Evolutionary conservation across 2,329 filamentous ascomycete genomes (phyloP), one percentile per base, ranked within the genome.

Genomic region (Aspergillus pseudoterreus): DNA sequence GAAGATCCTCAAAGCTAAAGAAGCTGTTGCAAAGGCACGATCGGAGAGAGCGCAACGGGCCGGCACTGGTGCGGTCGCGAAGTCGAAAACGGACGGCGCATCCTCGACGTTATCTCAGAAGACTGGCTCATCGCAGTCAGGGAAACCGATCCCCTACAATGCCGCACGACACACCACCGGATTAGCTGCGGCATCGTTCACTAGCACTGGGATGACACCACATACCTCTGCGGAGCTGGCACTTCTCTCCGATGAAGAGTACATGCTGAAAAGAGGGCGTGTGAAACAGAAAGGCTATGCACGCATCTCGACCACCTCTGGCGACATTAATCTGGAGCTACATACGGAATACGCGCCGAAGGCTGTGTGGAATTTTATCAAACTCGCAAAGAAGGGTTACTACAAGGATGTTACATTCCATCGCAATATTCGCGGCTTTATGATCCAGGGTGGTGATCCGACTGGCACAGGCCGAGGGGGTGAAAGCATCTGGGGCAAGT

Each of bases 371-470:
- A 99, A 99, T 70, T 99, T 99, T 65, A 83, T 95, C 47, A 85
- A 88, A 50, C 77, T 99, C 4, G 84, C 91, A 1, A 88, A 96
- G 65, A 89, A 87, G 59, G 92, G 92, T 1, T 96, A 96, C 72
- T 99, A 97, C 75, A 84, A 83, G 47, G 83, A 82, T 57, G 86
- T 96, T 2, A 71, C 81, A 11, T 99, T 99, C 67, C 94, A 99
- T 71, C 85, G 94, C 56, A 96, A 95, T 68, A 96, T 99, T 62
- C 86, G 86, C 52, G 90, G 88, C 62, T 99, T 99, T 69, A 99
- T 99, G 94, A 89, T 99, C 36, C 94, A 99, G 70, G 92, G 92
- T 41, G 94, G 94, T 35, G 94, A 99, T 67, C 94, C 94, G 0
- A 90, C 90, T 0, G 92, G 92, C 1, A 96, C 91, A 0, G 94